Conservation (phyloP, 805 yeast species). For the Myxozyma mucilagina region DNA sequence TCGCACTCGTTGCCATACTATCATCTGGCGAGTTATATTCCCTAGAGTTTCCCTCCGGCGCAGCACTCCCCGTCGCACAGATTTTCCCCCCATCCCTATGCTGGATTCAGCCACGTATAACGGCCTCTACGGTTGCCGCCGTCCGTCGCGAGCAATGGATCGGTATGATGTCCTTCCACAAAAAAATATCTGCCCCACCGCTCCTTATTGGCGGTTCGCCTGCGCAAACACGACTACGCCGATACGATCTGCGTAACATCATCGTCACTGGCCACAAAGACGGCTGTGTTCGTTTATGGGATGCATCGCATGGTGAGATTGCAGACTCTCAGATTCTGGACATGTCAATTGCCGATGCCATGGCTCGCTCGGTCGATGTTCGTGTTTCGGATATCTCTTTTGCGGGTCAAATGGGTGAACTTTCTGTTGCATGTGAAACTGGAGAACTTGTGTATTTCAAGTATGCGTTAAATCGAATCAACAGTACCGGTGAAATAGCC, state of each 20-base stretch:
- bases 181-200: constrained; percentile 32
- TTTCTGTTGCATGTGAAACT: constrained; percentile 63
- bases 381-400: constrained; percentile 63
- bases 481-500: constrained; percentile 7
- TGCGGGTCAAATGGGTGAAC: constrained; percentile 54
- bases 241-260: constrained; percentile 55
- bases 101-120: constrained; percentile 73
- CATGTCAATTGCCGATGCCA: constrained; percentile 53
- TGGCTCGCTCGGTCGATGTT: constrained; percentile 49
- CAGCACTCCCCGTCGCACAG: constrained; percentile 52
- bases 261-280: constrained; percentile 80
- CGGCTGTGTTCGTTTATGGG: constrained; percentile 80
- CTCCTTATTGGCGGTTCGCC: constrained; percentile 83
- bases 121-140: constrained; percentile 54
- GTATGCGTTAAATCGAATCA: constrained; percentile 54
- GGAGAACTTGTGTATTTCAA: constrained; percentile 78
- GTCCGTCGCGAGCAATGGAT: constrained; percentile 72
- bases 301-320: constrained; percentile 71
- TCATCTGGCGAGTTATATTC: constrained; percentile 67
- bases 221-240: constrained; percentile 49
- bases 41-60: constrained; percentile 58
- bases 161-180: constrained; percentile 63
- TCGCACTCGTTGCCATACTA: constrained; percentile 57
- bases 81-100: constrained; percentile 79
- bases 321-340: constrained; percentile 61